Percentiles rank a stretch among this genome's conserved stretches.
phyloP scores from a whole-genome alignment of 2,329 filamentous ascomycete species.

The Fusarium sublunatum region DNA sequence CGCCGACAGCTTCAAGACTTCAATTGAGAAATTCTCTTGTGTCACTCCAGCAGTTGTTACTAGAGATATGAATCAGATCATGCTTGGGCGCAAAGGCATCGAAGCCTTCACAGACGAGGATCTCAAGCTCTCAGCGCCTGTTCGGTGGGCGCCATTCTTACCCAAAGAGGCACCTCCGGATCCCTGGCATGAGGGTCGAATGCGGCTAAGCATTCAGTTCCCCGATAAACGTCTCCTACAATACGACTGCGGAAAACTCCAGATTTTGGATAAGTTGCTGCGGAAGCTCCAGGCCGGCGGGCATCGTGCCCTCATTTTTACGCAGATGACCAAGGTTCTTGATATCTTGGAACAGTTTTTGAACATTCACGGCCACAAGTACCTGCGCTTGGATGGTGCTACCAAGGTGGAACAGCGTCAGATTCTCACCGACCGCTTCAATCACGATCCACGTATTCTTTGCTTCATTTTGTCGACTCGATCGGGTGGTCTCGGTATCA shows the following conservation, averaged over 20 bases:
- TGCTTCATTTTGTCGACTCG: conserved; percentile 96
- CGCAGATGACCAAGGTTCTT: conserved; percentile 98
- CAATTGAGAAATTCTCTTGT: conserved; percentile 89
- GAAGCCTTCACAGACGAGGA: conserved; percentile 67
- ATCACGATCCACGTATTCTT: conserved; percentile 89
- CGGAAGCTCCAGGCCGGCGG: conserved; percentile 88
- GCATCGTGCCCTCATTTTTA: conserved; percentile 96
- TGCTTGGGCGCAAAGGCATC: conserved; percentile 71
- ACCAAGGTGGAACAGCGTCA: conserved; percentile 97
- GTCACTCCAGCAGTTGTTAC: conserved; percentile 91
- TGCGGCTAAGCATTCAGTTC: conserved; percentile 94
- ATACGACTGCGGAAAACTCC: conserved; percentile 97
- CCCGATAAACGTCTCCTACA: conserved; percentile 96
- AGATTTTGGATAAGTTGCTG: conserved; percentile 86
- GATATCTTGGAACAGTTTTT: conserved; percentile 98
- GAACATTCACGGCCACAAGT: conserved; percentile 97
- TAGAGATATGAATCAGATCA: conserved; percentile 75
- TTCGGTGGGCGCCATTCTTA: conserved; percentile 66
- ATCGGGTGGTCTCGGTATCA: conserved; percentile 94
- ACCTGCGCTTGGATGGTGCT: conserved; percentile 93
- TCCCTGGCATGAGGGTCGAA: conserved; percentile 92
- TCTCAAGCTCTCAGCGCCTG: conserved; percentile 67
- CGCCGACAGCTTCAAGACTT: conserved; percentile 76
- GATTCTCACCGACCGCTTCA: conserved; percentile 95
- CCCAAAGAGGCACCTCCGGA: conserved; percentile 71